Base-by-base conservation (phyloP, 1,139 yeast species). In the Blastobotrys capitulatus region DNA sequence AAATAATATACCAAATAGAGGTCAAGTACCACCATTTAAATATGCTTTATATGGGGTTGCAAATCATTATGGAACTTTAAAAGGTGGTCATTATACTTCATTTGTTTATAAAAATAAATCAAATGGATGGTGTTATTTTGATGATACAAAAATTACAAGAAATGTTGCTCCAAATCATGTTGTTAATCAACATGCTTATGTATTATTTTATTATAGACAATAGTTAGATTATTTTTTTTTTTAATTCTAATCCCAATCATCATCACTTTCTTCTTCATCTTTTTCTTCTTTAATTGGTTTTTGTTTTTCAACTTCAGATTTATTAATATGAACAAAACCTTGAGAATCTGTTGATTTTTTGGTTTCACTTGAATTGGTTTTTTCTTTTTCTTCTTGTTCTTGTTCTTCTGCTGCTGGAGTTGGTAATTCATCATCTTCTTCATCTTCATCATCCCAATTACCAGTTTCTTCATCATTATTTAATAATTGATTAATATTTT, bases 61-160 rank as follows among this genome's bases (percentile, higher is more conserved):
- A 64, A 90, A 90, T 65, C 98, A 92, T 64, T 90, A 76, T 64
- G 98, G 98, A 49, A 97, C 97, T 0, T 73, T 92, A 29, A 97
- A 97, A 1, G 98, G 98, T 7, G 98, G 98, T 2, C 98, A 92
- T 69, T 92, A 92, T 65, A 92, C 98, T 1, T 88, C 97, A 0
- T 83, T 81, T 59, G 97, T 79, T 1, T 84, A 83, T 65, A 90
- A 90, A 62, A 83, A 81, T 66, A 73, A 80, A 44, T 95, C 87
- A 60, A 70, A 72, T 29, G 74, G 81, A 56, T 92, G 98, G 97
- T 89, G 89, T 64, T 86, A 88, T 63, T 92, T 77, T 66, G 92
- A 92, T 64, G 98, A 92, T 65, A 82, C 96, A 8, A 69, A 83
- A 34, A 97, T 90, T 1, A 22, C 25, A 4, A 53, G 61, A 1